Evolutionary conservation across 176 grass and related monocot genomes (phyloP).

Genomic region (Oryza meridionalis): DNA sequence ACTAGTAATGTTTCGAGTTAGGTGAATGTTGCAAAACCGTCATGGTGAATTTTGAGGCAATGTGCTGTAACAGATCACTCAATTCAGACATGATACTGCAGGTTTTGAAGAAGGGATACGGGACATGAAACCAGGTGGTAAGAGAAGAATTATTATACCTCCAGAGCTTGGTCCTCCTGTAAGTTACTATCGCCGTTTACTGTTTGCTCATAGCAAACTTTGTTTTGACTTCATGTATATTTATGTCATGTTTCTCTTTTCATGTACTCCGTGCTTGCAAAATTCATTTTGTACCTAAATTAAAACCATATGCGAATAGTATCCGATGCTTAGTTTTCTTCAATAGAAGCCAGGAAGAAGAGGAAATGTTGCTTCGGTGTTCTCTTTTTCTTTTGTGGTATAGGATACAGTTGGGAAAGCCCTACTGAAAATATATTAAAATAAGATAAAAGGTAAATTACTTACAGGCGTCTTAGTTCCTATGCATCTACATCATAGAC

Average conservation of each 20-base stretch:
- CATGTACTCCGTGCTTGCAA: not conserved
- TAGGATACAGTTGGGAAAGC: not conserved
- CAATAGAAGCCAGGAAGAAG: not conserved
- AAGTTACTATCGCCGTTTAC: constrained; percentile 40
- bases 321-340: constrained; percentile 31
- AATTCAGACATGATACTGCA: constrained; percentile 54
- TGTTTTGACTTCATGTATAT: constrained; percentile 27
- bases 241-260: not conserved
- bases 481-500: not conserved
- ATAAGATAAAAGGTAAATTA: not conserved
- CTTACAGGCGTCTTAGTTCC: not conserved
- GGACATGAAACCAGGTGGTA: constrained; percentile 94
- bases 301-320: not conserved
- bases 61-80: constrained; percentile 27
- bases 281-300: not conserved
- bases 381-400: not conserved
- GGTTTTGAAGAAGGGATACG: constrained; percentile 99
- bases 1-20: not conserved
- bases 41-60: not conserved
- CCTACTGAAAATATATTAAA: not conserved
- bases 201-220: constrained; percentile 23
- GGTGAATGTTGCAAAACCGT: constrained; percentile 4
- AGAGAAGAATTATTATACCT: constrained; percentile 92
- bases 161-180: constrained; percentile 98
- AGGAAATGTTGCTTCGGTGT: not conserved